Base-by-base conservation (phyloP, 768 basidiomycete genomes). In the Pleurotus salmoneostramineus region DNA sequence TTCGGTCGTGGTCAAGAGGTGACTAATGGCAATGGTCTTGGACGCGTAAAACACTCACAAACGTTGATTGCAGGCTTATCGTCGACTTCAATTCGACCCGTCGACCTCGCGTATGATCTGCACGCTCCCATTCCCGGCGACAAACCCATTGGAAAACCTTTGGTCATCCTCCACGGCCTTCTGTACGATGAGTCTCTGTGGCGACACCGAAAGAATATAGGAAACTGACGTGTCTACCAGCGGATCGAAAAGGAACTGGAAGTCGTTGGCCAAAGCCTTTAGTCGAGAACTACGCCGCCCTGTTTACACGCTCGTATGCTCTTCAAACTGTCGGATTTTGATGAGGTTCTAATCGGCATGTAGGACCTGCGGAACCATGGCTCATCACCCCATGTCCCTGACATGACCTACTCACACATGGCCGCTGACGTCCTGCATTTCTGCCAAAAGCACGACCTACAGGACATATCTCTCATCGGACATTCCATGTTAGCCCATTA, bases 311-410 rank as follows among this genome's bases (percentile, higher is more conserved):
- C 71, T 96, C 42, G 93, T 87, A 58, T 63, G 78, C 69, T 1
- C 0, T 14, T 11, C 4, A 4, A 8, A 1, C 12, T 52, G 21
- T 1, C 21, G 21, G 2, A 35, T 27, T 31, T 12, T 48, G 21
- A 1, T 33, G 6, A 40, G 10, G 17, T 12, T 5, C 5, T 10
- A 17, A 27, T 31, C 57, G 31, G 5, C 21, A 3, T 27, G 2
- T 61, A 91, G 90, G 91, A 97, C 69, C 76, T 96, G 21, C 79
- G 95, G n/a, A 97, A 96, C 65, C 94, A 95, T 62, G 95, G 95
- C 1, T 69, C 79, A 14, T 94, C 93, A 0, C 92, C 90, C 0
- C 93, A 93, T 67, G 77, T 74, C 14, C 73, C 72, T 8, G 86
- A 88, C 0, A 90, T 91, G 81, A 84, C 81, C 11, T 95, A 96